phyloP scores from a whole-genome alignment of 202 grass and related monocot genomes.

The Musa balbisiana region DNA sequence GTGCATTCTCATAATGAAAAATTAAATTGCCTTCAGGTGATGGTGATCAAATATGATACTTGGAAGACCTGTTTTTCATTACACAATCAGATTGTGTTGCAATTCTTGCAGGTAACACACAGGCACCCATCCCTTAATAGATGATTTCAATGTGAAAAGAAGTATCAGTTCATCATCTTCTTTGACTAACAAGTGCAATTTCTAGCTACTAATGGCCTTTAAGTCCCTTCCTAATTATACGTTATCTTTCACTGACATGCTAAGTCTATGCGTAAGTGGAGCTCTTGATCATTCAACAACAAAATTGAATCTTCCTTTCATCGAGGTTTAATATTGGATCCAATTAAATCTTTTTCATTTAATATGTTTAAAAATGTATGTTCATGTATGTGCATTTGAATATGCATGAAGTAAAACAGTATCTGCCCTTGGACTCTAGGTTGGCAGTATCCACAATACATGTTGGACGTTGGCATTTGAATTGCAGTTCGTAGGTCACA shows the following conservation, averaged over 20 bases:
- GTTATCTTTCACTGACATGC: constrained; percentile 47
- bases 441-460: too few relatives aligned
- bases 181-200: too few relatives aligned
- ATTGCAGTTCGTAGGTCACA: neutral
- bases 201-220: neutral
- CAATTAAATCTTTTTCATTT: neutral
- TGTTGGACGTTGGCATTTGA: too few relatives aligned
- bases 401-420: neutral
- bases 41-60: constrained; percentile 93
- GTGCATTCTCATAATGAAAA: neutral
- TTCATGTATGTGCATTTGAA: neutral
- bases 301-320: constrained; percentile 74
- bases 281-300: constrained; percentile 68
- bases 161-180: neutral
- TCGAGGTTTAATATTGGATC: constrained; percentile 52
- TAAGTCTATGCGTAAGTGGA: constrained; percentile 82
- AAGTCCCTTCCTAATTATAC: neutral
- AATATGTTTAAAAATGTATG: neutral
- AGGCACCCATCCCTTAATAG: constrained; percentile 71
- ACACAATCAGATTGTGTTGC: constrained; percentile 96
- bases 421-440: neutral
- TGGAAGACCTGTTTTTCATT: constrained; percentile 65
- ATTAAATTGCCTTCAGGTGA: constrained; percentile 38
- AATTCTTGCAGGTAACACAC: constrained; percentile 80
- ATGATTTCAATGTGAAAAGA: constrained; percentile 49